Percentiles rank a stretch among this genome's conserved stretches.
These are phyloP conservation scores for Cordyceps pruinosa DNA, from an alignment of 2,329 filamentous ascomycete genomes.

Conservation along the genomic window DNA sequence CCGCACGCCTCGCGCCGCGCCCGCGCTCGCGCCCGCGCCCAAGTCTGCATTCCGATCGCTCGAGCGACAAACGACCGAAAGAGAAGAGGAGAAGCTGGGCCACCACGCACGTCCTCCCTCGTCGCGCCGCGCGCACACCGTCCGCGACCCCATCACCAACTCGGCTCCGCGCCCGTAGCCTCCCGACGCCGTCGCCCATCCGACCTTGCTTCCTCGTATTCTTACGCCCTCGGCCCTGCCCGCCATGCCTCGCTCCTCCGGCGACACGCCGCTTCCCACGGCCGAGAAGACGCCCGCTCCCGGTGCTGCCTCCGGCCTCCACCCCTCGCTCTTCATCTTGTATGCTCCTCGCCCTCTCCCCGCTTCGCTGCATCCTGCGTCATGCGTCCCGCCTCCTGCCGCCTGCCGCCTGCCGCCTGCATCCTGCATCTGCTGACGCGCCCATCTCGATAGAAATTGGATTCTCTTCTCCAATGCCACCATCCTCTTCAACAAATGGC, in stretches of 20 bases:
- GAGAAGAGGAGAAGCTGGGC: too few species aligned
- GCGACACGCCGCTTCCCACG: constrained; percentile 11
- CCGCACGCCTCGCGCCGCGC: too few species aligned
- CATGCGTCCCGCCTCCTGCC: too few species aligned
- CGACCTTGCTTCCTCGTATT: neutral
- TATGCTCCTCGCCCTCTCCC: constrained; percentile 14
- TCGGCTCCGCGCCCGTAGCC: too few species aligned
- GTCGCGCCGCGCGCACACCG: too few species aligned
- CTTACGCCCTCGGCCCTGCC: neutral
- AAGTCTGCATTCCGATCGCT: too few species aligned
- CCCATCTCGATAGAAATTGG: constrained; percentile 50
- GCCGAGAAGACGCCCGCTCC: constrained; percentile 21
- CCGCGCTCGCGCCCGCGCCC: too few species aligned
- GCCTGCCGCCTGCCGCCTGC: neutral
- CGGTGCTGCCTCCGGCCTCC: constrained; percentile 20
- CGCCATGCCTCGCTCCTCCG: constrained; percentile 3
- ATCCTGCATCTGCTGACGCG: neutral
- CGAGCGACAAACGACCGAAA: too few species aligned
- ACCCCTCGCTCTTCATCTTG: constrained; percentile 29
- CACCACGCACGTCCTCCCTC: too few species aligned
- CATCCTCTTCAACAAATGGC: constrained; percentile 90
- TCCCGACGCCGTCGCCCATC: neutral
- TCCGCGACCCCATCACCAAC: neutral
- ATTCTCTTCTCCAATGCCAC: constrained; percentile 79
- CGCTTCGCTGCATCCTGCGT: too few species aligned